phyloP scores from a whole-genome alignment of 306 rosid genomes.

The Vigna nakashimae region DNA sequence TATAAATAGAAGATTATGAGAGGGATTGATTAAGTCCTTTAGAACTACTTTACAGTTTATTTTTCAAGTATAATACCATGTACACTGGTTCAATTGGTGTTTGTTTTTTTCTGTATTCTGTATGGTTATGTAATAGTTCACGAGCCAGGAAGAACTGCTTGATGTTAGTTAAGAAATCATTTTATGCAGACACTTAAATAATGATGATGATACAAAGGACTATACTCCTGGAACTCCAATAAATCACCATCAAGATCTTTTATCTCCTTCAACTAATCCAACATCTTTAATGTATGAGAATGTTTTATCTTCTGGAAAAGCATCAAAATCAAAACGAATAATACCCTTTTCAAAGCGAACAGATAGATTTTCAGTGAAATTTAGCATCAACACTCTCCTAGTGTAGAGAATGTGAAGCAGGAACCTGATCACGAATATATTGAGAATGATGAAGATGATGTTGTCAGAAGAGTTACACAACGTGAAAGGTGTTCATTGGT shows the following conservation, averaged over 20 bases:
- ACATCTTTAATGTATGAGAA: conserved; percentile 65
- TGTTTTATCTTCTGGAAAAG: conserved; percentile 66
- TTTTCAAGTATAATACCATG: not conserved
- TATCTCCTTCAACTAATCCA: conserved; percentile 58
- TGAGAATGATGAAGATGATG: conserved; percentile 65
- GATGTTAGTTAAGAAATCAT: conserved; percentile 22
- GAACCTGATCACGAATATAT: conserved; percentile 52
- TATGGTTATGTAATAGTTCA: conserved; percentile 25
- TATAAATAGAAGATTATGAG: too few species aligned
- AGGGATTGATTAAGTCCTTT: too few species aligned
- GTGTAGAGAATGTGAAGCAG: conserved; percentile 49
- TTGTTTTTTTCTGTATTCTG: conserved; percentile 7
- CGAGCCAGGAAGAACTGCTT: not conserved
- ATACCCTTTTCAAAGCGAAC: conserved; percentile 85
- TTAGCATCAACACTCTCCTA: conserved; percentile 58
- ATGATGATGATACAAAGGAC: conserved; percentile 60
- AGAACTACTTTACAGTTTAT: too few species aligned
- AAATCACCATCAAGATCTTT: conserved; percentile 45
- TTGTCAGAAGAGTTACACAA: conserved; percentile 69
- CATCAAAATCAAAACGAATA: conserved; percentile 53
- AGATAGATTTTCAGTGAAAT: conserved; percentile 69
- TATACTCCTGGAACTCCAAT: conserved; percentile 69
- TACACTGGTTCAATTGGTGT: conserved; percentile 5
- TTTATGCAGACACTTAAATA: conserved; percentile 66
- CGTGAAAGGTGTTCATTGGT: conserved; percentile 73